A percentile compares a stretch with the other conserved stretches of the same genome.
Conservation (phyloP, 2,329 filamentous ascomycete genomes). For the Thelonectria blattea region DNA sequence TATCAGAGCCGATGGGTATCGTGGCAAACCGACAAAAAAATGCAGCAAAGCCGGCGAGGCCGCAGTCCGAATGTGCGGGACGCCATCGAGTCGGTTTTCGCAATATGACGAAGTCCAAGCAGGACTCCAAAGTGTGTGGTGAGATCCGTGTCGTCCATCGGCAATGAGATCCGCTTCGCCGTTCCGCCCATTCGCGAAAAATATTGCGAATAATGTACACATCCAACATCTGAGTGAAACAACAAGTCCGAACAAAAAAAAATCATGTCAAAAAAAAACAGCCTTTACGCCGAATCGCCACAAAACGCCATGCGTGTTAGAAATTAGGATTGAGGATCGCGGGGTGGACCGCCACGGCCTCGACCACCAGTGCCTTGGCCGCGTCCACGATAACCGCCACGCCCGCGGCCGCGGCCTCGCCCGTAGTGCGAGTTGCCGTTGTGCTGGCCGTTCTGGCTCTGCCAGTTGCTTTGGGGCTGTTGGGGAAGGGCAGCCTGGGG, state of each 20-base stretch:
- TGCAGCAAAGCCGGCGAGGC: slow-evolving; percentile 32
- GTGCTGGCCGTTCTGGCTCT: slow-evolving; percentile 46
- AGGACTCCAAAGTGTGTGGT: slow-evolving; percentile 28
- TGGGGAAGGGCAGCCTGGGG: slow-evolving; percentile 41
- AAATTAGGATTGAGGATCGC: slow-evolving; percentile 45
- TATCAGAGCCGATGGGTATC: slow-evolving; percentile 41
- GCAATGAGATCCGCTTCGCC: slow-evolving; percentile 44
- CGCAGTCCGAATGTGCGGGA: slow-evolving; percentile 22
- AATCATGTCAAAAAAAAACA: slow-evolving; percentile 39
- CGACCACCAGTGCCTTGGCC: slow-evolving; percentile 44
- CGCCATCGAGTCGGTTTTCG: slow-evolving; percentile 31
- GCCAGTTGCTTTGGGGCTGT: slow-evolving; percentile 49
- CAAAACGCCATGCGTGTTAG: slow-evolving; percentile 38
- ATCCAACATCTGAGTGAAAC: slow-evolving; percentile 45
- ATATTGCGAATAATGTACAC: slow-evolving; percentile 50
- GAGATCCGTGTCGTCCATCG: slow-evolving; percentile 39
- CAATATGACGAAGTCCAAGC: slow-evolving; percentile 18
- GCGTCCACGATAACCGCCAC: slow-evolving; percentile 48
- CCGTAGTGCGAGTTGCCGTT: slow-evolving; percentile 45
- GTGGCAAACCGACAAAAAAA: slow-evolving; percentile 37
- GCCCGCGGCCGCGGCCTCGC: slow-evolving; percentile 47
- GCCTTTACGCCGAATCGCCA: slow-evolving; percentile 29
- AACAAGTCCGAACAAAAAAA: slow-evolving; percentile 39
- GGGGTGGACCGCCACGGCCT: slow-evolving; percentile 44
- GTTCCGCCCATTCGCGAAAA: slow-evolving; percentile 45